Percentiles rank a stretch among this genome's conserved stretches.
These are phyloP conservation scores for Pichia sp. DNA, from an alignment of 1,139 yeast genomes.

Conservation along the genomic window DNA sequence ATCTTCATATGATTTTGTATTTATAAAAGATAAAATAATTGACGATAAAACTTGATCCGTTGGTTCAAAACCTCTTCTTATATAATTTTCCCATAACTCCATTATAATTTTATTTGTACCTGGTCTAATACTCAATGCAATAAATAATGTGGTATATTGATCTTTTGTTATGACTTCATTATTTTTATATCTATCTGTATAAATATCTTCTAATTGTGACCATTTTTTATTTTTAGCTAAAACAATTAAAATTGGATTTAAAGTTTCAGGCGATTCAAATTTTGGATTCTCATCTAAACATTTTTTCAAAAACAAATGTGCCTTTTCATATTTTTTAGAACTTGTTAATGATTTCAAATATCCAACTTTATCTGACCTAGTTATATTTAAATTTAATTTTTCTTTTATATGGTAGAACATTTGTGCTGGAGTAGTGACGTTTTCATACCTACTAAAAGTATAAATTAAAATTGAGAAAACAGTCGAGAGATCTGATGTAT, in stretches of 20 bases:
- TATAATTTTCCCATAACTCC: conserved; percentile 41
- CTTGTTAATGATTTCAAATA: conserved; percentile 32
- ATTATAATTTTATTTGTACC: conserved; percentile 54
- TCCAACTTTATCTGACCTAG: conserved; percentile 20
- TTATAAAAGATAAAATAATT: conserved; percentile 42
- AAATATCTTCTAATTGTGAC: conserved; percentile 52
- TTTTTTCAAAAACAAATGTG: conserved; percentile 28
- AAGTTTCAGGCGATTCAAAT: conserved; percentile 22
- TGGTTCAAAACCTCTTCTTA: conserved; percentile 44
- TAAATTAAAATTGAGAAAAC: conserved; percentile 19
- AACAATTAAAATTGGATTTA: conserved; percentile 41
- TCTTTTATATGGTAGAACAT: conserved; percentile 14
- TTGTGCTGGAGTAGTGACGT: conserved; percentile 10
- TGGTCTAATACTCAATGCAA: conserved; percentile 46
- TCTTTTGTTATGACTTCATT: conserved; percentile 49
- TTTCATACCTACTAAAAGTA: conserved; percentile 17
- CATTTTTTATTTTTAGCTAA: conserved; percentile 53
- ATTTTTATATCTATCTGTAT: conserved; percentile 54
- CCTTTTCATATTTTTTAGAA: conserved; percentile 27
- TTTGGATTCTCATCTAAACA: conserved; percentile 18
- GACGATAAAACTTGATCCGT: conserved; percentile 42
- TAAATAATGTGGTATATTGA: conserved; percentile 63
- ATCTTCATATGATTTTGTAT: conserved; percentile 40
- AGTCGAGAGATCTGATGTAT: not conserved
- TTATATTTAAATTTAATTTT: conserved; percentile 5